Conservation (phyloP, 441 rosid genomes). For the Adansonia madagascariensis region DNA sequence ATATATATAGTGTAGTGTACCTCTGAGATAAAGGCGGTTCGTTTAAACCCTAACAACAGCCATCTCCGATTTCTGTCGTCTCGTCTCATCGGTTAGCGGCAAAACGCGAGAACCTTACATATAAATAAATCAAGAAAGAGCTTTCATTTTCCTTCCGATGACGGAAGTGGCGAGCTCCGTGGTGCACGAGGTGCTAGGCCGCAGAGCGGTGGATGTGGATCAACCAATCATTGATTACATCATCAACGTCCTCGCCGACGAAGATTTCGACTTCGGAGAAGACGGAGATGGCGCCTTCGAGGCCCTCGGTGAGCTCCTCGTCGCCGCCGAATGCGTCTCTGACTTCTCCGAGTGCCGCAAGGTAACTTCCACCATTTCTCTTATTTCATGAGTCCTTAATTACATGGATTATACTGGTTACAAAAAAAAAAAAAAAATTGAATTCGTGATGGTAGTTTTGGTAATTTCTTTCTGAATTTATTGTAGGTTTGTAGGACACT, state of each 20-base stretch:
- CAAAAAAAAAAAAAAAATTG: not conserved
- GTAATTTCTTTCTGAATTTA: slow-evolving; percentile 24
- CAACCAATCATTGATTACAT: slow-evolving; percentile 93
- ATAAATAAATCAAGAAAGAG: not conserved
- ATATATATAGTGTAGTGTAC: no score
- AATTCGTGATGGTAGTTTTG: slow-evolving; percentile 7
- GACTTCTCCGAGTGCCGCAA: slow-evolving; percentile 73
- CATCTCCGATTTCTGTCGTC: not conserved
- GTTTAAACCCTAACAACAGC: not conserved
- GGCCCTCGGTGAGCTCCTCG: slow-evolving; percentile 90
- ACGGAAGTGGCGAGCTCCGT: slow-evolving; percentile 87
- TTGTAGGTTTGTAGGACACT: slow-evolving; percentile 76
- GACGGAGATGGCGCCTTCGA: slow-evolving; percentile 94
- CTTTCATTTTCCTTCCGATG: slow-evolving; percentile 40
- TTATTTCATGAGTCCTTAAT: not conserved
- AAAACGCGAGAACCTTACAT: not conserved
- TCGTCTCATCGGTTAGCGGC: not conserved
- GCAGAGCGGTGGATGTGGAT: slow-evolving; percentile 61
- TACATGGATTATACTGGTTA: not conserved
- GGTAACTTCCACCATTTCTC: slow-evolving; percentile 42
- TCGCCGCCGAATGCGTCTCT: slow-evolving; percentile 80
- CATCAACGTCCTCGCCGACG: slow-evolving; percentile 95
- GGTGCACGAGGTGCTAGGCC: slow-evolving; percentile 85
- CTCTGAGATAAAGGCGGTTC: no score
- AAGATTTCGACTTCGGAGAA: slow-evolving; percentile 92